Percentiles rank a stretch among this genome's conserved stretches.
Conservation (phyloP, 2,329 filamentous ascomycete genomes). For the Endoconidiophora laricicola region DNA sequence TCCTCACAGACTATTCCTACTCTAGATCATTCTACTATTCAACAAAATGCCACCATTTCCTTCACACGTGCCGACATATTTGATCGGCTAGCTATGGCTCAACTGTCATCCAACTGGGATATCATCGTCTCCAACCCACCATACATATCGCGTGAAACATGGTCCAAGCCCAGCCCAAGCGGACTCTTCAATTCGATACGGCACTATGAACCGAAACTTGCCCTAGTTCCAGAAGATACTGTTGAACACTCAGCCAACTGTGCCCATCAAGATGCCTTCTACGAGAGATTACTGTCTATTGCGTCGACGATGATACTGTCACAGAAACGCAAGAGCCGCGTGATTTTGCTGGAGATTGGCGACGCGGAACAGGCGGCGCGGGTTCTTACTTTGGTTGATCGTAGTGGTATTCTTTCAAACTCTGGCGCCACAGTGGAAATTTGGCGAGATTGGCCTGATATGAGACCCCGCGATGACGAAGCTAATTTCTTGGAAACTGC, state of each 20-base stretch:
- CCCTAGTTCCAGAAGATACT: conserved; percentile 43
- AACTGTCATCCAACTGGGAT: conserved; percentile 28
- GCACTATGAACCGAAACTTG: conserved; percentile 62
- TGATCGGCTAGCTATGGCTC: conserved; percentile 22
- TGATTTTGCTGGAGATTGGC: conserved; percentile 55
- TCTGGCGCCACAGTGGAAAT: conserved; percentile 36
- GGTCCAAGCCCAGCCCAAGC: conserved; percentile 21
- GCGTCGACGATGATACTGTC: conserved; percentile 23
- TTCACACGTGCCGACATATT: conserved; percentile 37
- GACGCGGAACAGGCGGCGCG: conserved; percentile 50
- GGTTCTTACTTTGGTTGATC: conserved; percentile 27
- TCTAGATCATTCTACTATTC: neutral
- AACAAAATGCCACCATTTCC: conserved; percentile 17
- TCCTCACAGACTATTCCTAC: conserved; percentile 13
- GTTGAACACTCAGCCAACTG: conserved; percentile 20
- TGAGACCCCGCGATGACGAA: neutral
- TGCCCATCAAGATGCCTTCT: conserved; percentile 42
- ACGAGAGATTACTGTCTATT: conserved; percentile 44
- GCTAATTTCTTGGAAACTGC: neutral
- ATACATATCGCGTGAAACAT: conserved; percentile 52
- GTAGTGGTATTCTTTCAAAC: conserved; percentile 12
- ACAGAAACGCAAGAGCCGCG: conserved; percentile 24
- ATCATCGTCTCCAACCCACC: conserved; percentile 80
- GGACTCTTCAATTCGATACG: conserved; percentile 56
- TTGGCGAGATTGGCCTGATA: conserved; percentile 53